Evolutionary conservation across 1,284 basidiomycete species (phyloP), one percentile per base, ranked within the genome.

Genomic region (Naganishia sp.): DNA sequence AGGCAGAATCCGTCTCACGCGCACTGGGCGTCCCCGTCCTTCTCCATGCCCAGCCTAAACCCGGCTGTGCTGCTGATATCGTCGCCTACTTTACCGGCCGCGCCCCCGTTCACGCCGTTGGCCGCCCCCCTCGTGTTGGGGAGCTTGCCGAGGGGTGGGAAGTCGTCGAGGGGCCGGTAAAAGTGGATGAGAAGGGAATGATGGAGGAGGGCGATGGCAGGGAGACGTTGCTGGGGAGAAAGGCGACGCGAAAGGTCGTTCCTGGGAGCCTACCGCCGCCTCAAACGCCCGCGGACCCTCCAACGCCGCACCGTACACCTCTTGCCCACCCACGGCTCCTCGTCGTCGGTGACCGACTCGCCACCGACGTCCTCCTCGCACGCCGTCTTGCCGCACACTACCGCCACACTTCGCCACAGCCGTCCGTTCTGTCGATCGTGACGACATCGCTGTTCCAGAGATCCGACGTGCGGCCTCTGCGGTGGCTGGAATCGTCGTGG

Each of bases 311-410:
- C 6, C 85, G 87, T 0, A 75, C 89, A 56, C 74, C 75, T 17
- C 85, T 86, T 71, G 81, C 84, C 52, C 85, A 85, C 67, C 76
- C 68, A 65, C 41, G 73, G 21, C 82, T 96, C 41, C 80, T 96
- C 67, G 80, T 96, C 21, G 86, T 98, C 11, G 94, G 94, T 0
- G 94, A 98, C 79, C 84, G 94, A 11, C 81, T 94, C 47, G 90
- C 94, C 73, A 98, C 94, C 0, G 94, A 98, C 77, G 82, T 94
- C 21, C 85, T 96, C 51, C 83, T 97, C 74, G 89, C 92, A 6
- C 88, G 90, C 70, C 87, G 92, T 2, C 77, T 84, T 52, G 74
- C 75, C 4, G 62, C 69, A 32, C 69, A 74, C 13, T 69, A 72
- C 18, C n/a, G 58, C 68, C 39, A 66, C 63, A 28, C 66, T 47